phyloP scores from a whole-genome alignment of 2,329 filamentous ascomycete genomes.

The Fusarium metavorans region DNA sequence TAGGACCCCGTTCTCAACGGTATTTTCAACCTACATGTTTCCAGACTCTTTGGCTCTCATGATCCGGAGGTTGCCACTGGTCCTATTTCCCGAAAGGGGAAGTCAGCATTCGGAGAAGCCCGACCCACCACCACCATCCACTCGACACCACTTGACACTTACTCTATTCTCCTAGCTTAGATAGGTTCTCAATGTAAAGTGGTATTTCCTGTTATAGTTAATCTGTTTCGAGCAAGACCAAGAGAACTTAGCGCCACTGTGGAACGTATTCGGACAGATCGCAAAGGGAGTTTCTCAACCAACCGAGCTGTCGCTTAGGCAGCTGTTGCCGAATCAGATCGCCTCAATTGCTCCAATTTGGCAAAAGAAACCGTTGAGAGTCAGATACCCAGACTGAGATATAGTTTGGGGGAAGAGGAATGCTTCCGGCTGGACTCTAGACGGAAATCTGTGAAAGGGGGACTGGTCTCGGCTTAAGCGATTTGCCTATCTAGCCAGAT shows the following conservation, averaged over 20 bases:
- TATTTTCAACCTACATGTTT: neutral
- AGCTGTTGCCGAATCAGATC: neutral
- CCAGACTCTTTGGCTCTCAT: neutral
- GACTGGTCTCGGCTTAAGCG: neutral
- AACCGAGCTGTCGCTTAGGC: neutral
- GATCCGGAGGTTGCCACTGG: neutral
- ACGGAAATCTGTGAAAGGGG: neutral
- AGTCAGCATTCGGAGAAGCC: neutral
- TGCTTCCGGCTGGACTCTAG: neutral
- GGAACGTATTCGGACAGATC: neutral
- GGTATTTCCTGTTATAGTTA: neutral
- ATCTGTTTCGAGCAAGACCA: fast-evolving
- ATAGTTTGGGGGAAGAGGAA: no score
- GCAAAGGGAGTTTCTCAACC: neutral
- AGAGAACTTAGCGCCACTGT: fast-evolving
- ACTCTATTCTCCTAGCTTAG: neutral
- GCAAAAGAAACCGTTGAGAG: neutral
- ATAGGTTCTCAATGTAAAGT: no score
- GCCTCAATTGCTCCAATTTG: neutral
- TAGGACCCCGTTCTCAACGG: neutral
- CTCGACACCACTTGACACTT: neutral
- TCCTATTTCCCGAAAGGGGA: neutral
- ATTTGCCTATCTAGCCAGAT: neutral
- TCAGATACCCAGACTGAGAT: neutral
- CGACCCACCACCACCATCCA: neutral